Percentiles rank a stretch among this genome's conserved stretches.
Conservation (phyloP, 2,329 filamentous ascomycete species). For the Coccinonectria pachysandricola region DNA sequence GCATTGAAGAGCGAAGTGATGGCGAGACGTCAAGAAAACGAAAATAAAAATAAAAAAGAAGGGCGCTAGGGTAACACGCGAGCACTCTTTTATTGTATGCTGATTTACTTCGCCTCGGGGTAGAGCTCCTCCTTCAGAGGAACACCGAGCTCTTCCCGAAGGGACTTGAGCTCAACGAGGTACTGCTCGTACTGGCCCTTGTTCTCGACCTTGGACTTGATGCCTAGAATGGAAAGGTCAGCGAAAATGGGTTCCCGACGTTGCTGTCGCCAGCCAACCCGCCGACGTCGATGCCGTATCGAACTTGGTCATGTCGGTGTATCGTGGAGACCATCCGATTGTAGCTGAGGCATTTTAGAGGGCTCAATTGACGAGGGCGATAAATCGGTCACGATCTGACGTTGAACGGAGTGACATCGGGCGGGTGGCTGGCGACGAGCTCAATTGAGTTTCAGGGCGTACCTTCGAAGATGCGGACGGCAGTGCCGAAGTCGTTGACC, state of each 20-base stretch:
- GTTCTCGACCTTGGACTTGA: conserved; percentile 99
- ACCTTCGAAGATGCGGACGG: conserved; percentile 98
- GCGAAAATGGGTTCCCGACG: too few relatives aligned
- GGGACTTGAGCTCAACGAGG: conserved; percentile 80
- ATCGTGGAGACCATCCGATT: too few relatives aligned
- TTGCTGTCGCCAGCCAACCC: too few relatives aligned
- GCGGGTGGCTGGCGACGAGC: conserved; percentile 5
- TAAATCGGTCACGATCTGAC: conserved; percentile 1
- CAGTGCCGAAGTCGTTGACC: conserved; percentile 97
- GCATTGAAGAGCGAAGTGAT: too few relatives aligned
- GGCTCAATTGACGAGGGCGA: conserved; percentile 6
- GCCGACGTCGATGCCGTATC: too few relatives aligned
- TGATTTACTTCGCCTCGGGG: conserved; percentile 48
- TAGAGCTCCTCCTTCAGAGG: conserved; percentile 88
- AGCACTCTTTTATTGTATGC: too few relatives aligned
- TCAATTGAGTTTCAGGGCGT: conserved; percentile 26
- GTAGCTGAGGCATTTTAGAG: too few relatives aligned
- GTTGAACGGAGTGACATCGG: conserved; percentile 4
- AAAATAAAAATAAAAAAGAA: conserved; percentile 7
- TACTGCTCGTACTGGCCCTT: conserved; percentile 95
- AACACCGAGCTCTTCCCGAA: conserved; percentile 90
- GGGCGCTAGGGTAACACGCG: too few relatives aligned
- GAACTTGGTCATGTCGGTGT: too few relatives aligned
- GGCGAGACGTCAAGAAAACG: too few relatives aligned
- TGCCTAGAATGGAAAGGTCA: conserved; percentile 45